Base-by-base conservation (phyloP, 2,329 filamentous ascomycete species). In the Scedosporium aurantiacum region DNA sequence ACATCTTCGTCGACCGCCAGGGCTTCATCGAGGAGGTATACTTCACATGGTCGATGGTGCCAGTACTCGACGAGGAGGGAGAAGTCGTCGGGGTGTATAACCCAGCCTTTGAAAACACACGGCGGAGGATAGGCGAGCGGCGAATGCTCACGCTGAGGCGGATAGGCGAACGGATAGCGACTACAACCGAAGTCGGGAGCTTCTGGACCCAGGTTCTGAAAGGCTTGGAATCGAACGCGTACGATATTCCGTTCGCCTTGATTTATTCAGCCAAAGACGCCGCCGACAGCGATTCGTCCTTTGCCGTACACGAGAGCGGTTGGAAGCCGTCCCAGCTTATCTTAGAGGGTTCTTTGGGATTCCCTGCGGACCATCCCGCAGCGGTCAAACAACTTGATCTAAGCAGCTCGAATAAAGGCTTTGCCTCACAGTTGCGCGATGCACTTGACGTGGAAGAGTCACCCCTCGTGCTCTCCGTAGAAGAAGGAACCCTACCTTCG, bases 41-140 rank as follows among this genome's bases (percentile, higher is more conserved):
- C 69, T 93, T 93, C 70, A 89, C 87, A 12, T 93, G 89, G 89
- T 89, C 85, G 1, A 85, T 93, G 50, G 87, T 93, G 27, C 90
- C 90, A 0, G 78, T 93, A 64, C 82, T 93, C 1, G 89, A 89
- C 2, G 79, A 81, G 45, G 86, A 91, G 63, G 90, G 90, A 2
- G 82, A 82, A 12, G 87, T 92, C 6, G 83, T 89, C 64, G 89
- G 88, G 1, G 72, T 93, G 0, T 92, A 91, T 70, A 92, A 92
- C 68, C 89, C 89, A 2, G 83, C 86, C 0, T 93, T 92, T 65
- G 90, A 94, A 66, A 91, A 91, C 68, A 94, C 90, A 1, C 76
- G 88, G 23, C 81, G 89, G 21, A 90, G 89, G 68, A 85, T 94
- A 63, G 89, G 87, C 2, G 89, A 93, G 73, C 78, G 90, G 61